Conservation (phyloP, 2,329 filamentous ascomycete species). For the Bipolaris gigantea region DNA sequence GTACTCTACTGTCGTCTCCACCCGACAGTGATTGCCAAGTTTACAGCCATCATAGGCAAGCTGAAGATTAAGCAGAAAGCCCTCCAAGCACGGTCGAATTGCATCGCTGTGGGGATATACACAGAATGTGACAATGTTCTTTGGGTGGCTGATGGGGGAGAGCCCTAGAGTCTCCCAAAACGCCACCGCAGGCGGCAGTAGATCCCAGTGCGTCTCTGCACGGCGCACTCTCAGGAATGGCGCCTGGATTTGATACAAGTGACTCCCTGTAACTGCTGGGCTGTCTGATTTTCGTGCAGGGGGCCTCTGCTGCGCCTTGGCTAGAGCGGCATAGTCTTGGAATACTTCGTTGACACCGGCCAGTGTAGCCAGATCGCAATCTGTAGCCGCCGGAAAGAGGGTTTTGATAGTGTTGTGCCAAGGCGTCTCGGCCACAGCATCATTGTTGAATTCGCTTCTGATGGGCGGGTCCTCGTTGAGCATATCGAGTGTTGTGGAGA, state of each 20-base stretch:
- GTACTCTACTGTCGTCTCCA: conserved; percentile 45
- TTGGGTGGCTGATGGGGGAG: conserved; percentile 68
- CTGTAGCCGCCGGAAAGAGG: conserved; percentile 36
- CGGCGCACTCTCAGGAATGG: conserved; percentile 74
- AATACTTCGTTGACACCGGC: conserved; percentile 51
- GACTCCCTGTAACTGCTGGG: conserved; percentile 29
- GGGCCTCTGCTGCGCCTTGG: conserved; percentile 41
- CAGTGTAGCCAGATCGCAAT: conserved; percentile 38
- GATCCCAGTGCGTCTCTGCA: conserved; percentile 68
- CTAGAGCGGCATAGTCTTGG: conserved; percentile 40
- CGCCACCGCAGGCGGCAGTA: conserved; percentile 71
- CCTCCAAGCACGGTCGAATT: conserved; percentile 61
- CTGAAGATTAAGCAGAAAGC: conserved; percentile 69
- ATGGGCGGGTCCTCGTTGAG: conserved; percentile 25
- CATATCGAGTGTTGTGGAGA: conserved; percentile 53
- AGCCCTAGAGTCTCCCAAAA: conserved; percentile 85
- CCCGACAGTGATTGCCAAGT: conserved; percentile 64
- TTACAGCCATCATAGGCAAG: conserved; percentile 74
- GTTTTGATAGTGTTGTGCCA: conserved; percentile 29
- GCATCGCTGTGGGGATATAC: conserved; percentile 69
- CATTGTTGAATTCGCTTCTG: not conserved
- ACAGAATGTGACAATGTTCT: conserved; percentile 71
- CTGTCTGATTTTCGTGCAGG: conserved; percentile 39
- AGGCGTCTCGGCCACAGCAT: conserved; percentile 26
- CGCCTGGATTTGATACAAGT: conserved; percentile 56